Base-by-base conservation (phyloP, 2,329 filamentous ascomycete genomes). In the Penicillium sp. region DNA sequence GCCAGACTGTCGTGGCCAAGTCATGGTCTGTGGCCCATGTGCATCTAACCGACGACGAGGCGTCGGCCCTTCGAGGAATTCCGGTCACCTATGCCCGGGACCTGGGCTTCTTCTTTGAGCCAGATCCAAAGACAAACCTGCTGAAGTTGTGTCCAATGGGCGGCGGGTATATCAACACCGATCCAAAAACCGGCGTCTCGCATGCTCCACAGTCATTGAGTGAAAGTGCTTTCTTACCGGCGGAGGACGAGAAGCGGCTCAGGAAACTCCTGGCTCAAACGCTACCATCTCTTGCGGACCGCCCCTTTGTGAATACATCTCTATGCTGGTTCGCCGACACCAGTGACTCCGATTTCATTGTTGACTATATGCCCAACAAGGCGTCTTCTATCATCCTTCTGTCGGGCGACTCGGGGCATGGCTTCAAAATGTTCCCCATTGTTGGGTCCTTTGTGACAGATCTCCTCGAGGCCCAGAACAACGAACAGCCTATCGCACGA, bases 251-350 rank as follows among this genome's bases (percentile, higher is more conserved):
- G 55, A 50, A 50, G 15, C 71, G 73, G 51, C 62, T 81, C 29
- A 69, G 77, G 6, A 60, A 67, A 21, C 58, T 81, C 21, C 63
- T 82, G 2, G 50, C 57, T 6, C 68, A 80, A 35, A 75, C 76
- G 0, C 63, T 82, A 0, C 78, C 78, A 0, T 63, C 62, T 28
- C 65, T 81, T 14, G 71, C 73, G 0, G 69, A 79, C 11, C 57
- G 79, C 3, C 78, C 78, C 0, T 64, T 83, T n/a, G 72, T 82
- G 2, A 65, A 73, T 19, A 72, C 73, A 51, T 71, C 69, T 1
- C 59, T 83, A n/a, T 83, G 80, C 54, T 83, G 80, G 80, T 79
- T 79, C 44, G 77, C 78, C 0, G 80, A 84, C 50, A 79, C 78
- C 0, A 67, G 61, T 6, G 76, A 81, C 50, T 80, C 77, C 0